Conservation (phyloP, 306 rosid genomes). For the Crataegus laevigata region DNA sequence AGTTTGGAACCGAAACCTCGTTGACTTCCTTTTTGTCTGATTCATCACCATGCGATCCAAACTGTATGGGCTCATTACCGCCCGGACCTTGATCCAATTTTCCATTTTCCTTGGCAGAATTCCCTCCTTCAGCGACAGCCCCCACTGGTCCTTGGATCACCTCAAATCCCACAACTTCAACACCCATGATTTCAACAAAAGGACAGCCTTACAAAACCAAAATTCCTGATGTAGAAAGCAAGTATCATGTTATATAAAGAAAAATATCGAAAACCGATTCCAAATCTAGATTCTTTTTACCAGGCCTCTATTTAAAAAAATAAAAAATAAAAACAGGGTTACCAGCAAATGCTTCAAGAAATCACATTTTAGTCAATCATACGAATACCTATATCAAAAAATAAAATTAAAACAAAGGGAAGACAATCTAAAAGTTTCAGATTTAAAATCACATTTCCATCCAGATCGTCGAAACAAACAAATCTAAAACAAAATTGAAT, state of each 20-base stretch:
- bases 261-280: neutral
- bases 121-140: constrained; percentile 35
- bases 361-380: neutral
- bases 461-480: constrained; percentile 5
- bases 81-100: constrained; percentile 38
- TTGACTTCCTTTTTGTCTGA: constrained; percentile 45
- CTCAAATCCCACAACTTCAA: constrained; percentile 83
- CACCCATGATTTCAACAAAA: constrained; percentile 54
- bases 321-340: too few species aligned
- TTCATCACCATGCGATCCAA: constrained; percentile 87
- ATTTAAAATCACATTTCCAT: neutral
- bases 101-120: constrained; percentile 54
- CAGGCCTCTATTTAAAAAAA: neutral
- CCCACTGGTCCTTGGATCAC: constrained; percentile 67
- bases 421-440: neutral
- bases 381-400: neutral
- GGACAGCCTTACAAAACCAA: constrained; percentile 29
- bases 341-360: neutral
- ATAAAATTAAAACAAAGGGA: neutral
- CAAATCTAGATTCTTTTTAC: neutral
- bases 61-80: constrained; percentile 50
- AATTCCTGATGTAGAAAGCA: constrained; percentile 30
- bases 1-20: constrained; percentile 32
- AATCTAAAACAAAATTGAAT: neutral
- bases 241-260: constrained; percentile 1